Percentiles rank a stretch among this genome's conserved stretches.
Conservation (phyloP, 352 stramenopile species). For the Stramenopiles sp. region DNA sequence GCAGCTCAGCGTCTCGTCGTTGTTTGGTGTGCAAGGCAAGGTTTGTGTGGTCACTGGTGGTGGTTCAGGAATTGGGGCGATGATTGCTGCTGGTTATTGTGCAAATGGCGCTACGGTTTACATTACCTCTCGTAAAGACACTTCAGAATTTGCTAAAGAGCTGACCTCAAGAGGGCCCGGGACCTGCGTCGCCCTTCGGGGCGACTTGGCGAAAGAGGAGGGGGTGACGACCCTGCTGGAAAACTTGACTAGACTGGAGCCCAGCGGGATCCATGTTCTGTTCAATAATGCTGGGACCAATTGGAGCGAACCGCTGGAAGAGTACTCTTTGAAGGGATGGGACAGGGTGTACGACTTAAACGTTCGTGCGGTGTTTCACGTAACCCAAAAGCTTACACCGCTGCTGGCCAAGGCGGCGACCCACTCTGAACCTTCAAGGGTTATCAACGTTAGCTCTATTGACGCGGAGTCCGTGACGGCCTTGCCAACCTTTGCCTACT, state of each 20-base stretch:
- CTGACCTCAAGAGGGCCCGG: slow-evolving; percentile 23
- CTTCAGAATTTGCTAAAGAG: slow-evolving; percentile 25
- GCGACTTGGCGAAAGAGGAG: slow-evolving; percentile 47
- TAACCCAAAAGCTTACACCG: slow-evolving; percentile 62
- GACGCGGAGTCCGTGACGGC: slow-evolving; percentile 27
- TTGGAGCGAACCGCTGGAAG: slow-evolving; percentile 37
- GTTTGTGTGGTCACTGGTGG: slow-evolving; percentile 76
- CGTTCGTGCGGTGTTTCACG: slow-evolving; percentile 77
- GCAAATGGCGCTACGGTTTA: slow-evolving; percentile 72
- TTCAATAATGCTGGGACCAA: slow-evolving; percentile 73
- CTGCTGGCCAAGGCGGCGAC: slow-evolving; percentile 47
- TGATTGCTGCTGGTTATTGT: slow-evolving; percentile 80
- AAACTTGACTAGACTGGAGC: slow-evolving; percentile 46
- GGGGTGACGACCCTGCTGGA: slow-evolving; percentile 50
- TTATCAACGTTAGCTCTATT: slow-evolving; percentile 51
- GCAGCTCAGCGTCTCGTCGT: not conserved
- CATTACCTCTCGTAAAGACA: slow-evolving; percentile 56
- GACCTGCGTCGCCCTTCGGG: slow-evolving; percentile 41
- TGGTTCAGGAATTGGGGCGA: slow-evolving; percentile 72
- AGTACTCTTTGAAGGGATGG: slow-evolving; percentile 45
- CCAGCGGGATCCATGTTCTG: slow-evolving; percentile 53
- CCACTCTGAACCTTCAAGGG: slow-evolving; percentile 30
- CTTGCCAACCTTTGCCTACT: slow-evolving; percentile 73
- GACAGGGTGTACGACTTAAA: slow-evolving; percentile 75
- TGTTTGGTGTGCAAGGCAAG: slow-evolving; percentile 31